Percentiles rank a stretch among this genome's conserved stretches.
phyloP scores from a whole-genome alignment of 768 basidiomycete genomes.

The Hygrocybe punicea region DNA sequence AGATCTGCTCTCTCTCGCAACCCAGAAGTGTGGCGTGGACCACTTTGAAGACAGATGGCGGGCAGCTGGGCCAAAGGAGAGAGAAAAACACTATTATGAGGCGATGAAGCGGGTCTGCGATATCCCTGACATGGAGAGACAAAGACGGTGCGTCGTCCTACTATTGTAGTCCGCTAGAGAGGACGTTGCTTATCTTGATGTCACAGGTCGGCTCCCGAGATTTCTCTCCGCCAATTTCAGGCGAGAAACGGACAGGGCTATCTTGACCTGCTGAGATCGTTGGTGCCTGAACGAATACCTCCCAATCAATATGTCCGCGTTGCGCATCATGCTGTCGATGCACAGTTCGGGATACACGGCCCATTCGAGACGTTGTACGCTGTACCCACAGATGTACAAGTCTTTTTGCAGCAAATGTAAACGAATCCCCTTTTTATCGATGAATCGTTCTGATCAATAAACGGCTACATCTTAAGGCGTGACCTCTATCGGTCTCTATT shows the following conservation, averaged over 20 bases:
- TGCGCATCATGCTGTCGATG: neutral
- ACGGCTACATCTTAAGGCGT: too few species aligned
- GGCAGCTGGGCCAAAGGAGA: neutral
- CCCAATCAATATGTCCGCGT: slow-evolving; percentile 4
- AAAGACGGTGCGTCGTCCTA: slow-evolving; percentile 14
- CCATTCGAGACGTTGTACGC: neutral
- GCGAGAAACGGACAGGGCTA: slow-evolving; percentile 7
- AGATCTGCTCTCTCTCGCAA: neutral
- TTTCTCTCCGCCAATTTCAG: slow-evolving; percentile 11
- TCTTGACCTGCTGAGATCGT: slow-evolving; percentile 2
- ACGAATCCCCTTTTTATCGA: neutral
- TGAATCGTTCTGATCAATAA: too few species aligned
- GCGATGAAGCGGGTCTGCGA: slow-evolving; percentile 13
- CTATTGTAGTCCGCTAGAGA: too few species aligned
- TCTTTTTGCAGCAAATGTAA: neutral
- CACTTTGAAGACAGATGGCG: neutral
- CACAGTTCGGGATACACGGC: neutral
- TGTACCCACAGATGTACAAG: neutral
- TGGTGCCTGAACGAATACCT: neutral
- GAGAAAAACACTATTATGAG: slow-evolving; percentile 12
- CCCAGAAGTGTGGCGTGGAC: neutral
- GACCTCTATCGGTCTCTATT: neutral
- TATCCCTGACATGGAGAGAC: slow-evolving; percentile 12
- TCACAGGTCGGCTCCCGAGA: slow-evolving; percentile 11
- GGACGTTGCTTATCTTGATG: too few species aligned